Evolutionary conservation across 768 basidiomycete species (phyloP).

Genomic region (Hypsizygus marmoreus): DNA sequence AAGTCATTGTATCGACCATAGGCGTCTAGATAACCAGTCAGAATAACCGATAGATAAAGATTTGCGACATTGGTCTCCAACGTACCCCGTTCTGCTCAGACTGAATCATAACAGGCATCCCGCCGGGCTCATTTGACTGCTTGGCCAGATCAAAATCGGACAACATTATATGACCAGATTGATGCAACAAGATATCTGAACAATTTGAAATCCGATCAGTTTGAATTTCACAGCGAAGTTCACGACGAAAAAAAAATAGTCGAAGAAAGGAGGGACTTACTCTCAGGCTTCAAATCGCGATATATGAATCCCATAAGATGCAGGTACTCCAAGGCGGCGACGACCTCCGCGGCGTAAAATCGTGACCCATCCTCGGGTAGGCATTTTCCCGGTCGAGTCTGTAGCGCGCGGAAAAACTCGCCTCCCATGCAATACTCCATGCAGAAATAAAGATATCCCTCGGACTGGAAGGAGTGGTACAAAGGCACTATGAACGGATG

Average conservation of each 20-base stretch:
- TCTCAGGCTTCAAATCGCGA: conserved; percentile 98
- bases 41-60: conserved; percentile 14
- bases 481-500: conserved; percentile 99
- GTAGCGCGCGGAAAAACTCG: conserved; percentile 97
- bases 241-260: conserved; percentile 14
- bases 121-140: conserved; percentile 84
- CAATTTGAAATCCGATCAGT: conserved; percentile 1
- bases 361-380: conserved; percentile 92
- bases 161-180: conserved; percentile 98
- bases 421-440: conserved; percentile 99
- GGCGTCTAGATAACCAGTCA: conserved; percentile 59
- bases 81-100: conserved; percentile 88
- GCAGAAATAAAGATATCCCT: conserved; percentile 97
- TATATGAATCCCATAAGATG: conserved; percentile 99
- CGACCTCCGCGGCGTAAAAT: conserved; percentile 98
- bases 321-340: conserved; percentile 95
- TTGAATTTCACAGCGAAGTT: conserved; percentile 7
- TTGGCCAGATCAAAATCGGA: conserved; percentile 99
- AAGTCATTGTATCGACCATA: conserved; percentile 94
- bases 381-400: conserved; percentile 96
- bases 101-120: conserved; percentile 85
- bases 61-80: no score
- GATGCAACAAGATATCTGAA: conserved; percentile 93
- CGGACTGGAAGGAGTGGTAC: conserved; percentile 98
- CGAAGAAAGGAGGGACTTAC: conserved; percentile 66